Evolutionary conservation across 78 protist species (phyloP).

Genomic region (Tieghemostelium lacteum): DNA sequence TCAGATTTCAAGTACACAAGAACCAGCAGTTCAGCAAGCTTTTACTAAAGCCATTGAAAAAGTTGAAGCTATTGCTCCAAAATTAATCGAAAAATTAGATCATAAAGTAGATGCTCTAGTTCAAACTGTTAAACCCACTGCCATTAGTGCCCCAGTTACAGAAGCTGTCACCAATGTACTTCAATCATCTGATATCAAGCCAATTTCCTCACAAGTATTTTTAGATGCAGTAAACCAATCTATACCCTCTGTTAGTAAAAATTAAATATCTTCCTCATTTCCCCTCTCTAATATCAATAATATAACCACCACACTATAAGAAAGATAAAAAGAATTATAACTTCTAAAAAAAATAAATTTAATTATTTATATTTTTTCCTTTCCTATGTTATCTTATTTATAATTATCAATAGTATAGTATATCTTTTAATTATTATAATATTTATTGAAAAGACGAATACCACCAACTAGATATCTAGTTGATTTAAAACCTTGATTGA

Average conservation of each 20-base stretch:
- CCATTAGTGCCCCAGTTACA: background rate
- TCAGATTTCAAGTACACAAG: background rate
- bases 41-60: background rate
- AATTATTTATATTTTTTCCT: background rate
- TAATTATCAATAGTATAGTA: background rate
- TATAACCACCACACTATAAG: too few relatives aligned
- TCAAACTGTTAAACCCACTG: too few relatives aligned
- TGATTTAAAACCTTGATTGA: conserved; percentile 14
- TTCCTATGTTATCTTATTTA: background rate
- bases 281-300: too few relatives aligned
- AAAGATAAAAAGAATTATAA: background rate
- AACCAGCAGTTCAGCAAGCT: background rate
- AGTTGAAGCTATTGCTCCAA: background rate
- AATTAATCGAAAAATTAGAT: background rate
- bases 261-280: too few relatives aligned
- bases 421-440: background rate
- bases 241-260: conserved; percentile 10
- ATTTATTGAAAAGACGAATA: conserved; percentile 49
- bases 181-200: background rate
- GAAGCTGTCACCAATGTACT: conserved; percentile 4
- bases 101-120: too few relatives aligned
- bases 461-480: conserved; percentile 61
- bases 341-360: background rate
- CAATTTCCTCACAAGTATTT: background rate
- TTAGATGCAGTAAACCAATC: conserved; percentile 27